Conservation (phyloP, 805 yeast species). For the Ogataea naganishii region DNA sequence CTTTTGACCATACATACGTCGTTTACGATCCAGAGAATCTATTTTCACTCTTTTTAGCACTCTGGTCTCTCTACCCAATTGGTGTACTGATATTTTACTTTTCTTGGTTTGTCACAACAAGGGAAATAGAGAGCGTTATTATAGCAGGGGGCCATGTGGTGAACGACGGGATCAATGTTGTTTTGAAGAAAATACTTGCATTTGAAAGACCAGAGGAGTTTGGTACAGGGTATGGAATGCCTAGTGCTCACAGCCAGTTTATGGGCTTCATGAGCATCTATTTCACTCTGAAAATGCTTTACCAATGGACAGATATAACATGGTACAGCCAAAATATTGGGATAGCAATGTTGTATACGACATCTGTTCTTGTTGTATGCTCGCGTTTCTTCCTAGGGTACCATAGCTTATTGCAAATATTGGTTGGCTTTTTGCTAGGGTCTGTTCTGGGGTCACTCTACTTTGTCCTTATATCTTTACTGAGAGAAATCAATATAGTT, state of each 20-base stretch:
- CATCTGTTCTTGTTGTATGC: conserved; percentile 39
- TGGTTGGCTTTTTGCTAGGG: conserved; percentile 66
- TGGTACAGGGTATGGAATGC: conserved; percentile 82
- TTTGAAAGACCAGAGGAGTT: conserved; percentile 59
- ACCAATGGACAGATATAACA: conserved; percentile 30
- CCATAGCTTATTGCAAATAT: conserved; percentile 67
- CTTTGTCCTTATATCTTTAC: conserved; percentile 40
- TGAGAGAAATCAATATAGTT: conserved; percentile 61
- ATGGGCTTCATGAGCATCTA: conserved; percentile 78
- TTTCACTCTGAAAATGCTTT: conserved; percentile 33
- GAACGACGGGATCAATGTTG: conserved; percentile 64
- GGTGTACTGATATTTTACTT: conserved; percentile 68
- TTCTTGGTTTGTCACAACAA: conserved; percentile 71
- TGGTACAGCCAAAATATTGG: conserved; percentile 21
- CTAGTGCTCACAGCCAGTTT: conserved; percentile 93
- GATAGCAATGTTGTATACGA: conserved; percentile 15
- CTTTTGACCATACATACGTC: conserved; percentile 83
- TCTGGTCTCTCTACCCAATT: conserved; percentile 75
- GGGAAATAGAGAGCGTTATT: conserved; percentile 81
- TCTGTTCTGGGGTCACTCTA: conserved; percentile 46
- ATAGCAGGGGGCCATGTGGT: conserved; percentile 80
- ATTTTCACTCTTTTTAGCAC: conserved; percentile 54
- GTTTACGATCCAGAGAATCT: conserved; percentile 62
- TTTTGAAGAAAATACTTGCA: conserved; percentile 53
- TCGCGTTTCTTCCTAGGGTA: conserved; percentile 75